phyloP scores from a whole-genome alignment of 2,329 filamentous ascomycete species.

The Xylariales sp. region DNA sequence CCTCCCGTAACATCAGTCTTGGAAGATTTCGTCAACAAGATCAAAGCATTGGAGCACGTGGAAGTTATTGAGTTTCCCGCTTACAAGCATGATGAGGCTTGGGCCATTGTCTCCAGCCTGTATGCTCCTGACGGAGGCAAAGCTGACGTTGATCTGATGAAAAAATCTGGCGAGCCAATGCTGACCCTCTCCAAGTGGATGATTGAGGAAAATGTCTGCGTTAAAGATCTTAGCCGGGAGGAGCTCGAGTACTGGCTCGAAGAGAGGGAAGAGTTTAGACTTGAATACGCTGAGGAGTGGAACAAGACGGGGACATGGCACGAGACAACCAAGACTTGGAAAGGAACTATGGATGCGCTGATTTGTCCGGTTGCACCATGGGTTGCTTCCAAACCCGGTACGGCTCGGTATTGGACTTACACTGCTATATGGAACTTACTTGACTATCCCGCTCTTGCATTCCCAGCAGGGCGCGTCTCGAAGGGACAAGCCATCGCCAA shows the following conservation, averaged over 20 bases:
- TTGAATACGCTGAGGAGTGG: constrained; percentile 32
- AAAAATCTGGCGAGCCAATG: constrained; percentile 51
- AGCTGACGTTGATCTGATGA: constrained; percentile 46
- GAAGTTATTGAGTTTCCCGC: constrained; percentile 38
- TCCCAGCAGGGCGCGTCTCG: too few species aligned
- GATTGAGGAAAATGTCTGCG: constrained; percentile 44
- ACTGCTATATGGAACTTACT: constrained; percentile 52
- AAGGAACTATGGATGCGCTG: constrained; percentile 32
- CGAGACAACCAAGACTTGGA: too few species aligned
- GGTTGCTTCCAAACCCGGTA: constrained; percentile 38
- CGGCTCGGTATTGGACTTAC: constrained; percentile 48
- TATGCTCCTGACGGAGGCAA: constrained; percentile 59
- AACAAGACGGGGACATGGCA: constrained; percentile 24
- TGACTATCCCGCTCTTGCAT: constrained; percentile 45
- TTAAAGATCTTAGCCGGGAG: constrained; percentile 35
- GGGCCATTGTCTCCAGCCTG: constrained; percentile 19
- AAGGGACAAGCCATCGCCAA: too few species aligned
- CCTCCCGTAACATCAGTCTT: constrained; percentile 56
- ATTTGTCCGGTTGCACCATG: constrained; percentile 43
- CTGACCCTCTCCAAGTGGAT: constrained; percentile 57
- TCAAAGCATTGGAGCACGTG: constrained; percentile 42
- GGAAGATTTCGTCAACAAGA: constrained; percentile 45
- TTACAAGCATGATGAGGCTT: not conserved
- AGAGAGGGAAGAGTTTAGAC: constrained; percentile 34
- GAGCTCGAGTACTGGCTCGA: constrained; percentile 30